Evolutionary conservation across 768 basidiomycete species (phyloP).

Genomic region (Clavulina sp.): DNA sequence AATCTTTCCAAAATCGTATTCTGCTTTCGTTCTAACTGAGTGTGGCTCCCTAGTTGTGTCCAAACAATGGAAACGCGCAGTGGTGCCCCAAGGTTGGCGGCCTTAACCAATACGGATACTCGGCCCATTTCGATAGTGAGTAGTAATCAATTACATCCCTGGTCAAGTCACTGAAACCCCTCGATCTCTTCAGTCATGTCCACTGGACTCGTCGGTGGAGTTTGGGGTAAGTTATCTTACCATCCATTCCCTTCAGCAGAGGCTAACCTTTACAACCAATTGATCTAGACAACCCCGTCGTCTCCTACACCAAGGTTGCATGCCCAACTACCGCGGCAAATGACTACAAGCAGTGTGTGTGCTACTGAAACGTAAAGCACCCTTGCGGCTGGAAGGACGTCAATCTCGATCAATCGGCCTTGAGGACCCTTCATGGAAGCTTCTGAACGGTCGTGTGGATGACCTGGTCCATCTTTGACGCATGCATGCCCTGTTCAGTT

Average conservation of each 20-base stretch:
- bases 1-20: no score
- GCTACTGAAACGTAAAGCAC: no score
- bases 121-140: conserved; percentile 3
- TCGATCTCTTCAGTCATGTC: no score
- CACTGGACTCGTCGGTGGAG: background rate
- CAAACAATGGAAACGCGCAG: conserved; percentile 2
- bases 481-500: no score
- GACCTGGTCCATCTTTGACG: no score
- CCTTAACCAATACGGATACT: conserved; percentile 2
- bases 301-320: background rate
- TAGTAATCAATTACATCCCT: background rate
- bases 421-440: no score
- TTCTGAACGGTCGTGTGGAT: no score
- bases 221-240: background rate
- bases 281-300: background rate
- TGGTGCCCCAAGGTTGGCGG: conserved; percentile 3
- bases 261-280: background rate
- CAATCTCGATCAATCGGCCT: no score
- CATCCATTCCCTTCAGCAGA: background rate
- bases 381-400: no score
- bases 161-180: no score
- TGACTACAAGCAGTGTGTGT: conserved; percentile 4
- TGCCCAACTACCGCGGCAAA: background rate
- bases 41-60: background rate
- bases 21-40: no score